Evolutionary conservation across 2,329 filamentous ascomycete species (phyloP), one percentile per base, ranked within the genome.

Genomic region (Dactylellina parvicollis): DNA sequence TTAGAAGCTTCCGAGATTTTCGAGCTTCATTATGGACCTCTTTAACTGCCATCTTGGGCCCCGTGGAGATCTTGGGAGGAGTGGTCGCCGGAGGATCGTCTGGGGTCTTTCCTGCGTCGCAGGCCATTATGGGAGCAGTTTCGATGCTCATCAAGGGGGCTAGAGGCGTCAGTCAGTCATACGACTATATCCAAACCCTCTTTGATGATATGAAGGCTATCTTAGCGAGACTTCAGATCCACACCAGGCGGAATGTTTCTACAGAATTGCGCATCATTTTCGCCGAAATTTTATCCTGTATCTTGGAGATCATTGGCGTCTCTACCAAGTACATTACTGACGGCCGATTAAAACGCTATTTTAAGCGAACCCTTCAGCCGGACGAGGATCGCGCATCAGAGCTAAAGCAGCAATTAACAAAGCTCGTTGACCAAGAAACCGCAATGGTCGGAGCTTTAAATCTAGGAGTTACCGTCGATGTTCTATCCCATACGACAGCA

Each of bases 301-400:
- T 55, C 3, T 10, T 69, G 12, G 64, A 69, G 38, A 61, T 55
- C 8, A 36, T 69, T 22, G 64, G 64, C 1, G 46, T 55, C 16
- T 69, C 64, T 18, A 69, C 64, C 14, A 69, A 61, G 24, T 69
- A 65, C 30, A 32, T 65, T 10, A 36, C 2, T 34, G 9, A 57
- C 16, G 8, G n/a, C 18, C 28, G 4, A 4, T 2, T 36, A 54
- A 32, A 46, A 32, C 34, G 22, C n/a, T 55, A 34, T 32, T 2
- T 54, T 3, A 62, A 44, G 20, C 32, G 46, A 20, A 42, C 49
- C 3, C 5, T 44, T 18, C 49, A 42, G 9, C 46, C 46, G 4
- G 47, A 50, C 8, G 47, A 62, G 1, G 38, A 40, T 36, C 28
- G 30, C n/a, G 57, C 46, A 7, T 40, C 30, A 12, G 42, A 30